Base-by-base conservation (phyloP, 1,284 basidiomycete species). In the Anthracocystis walkeri region DNA sequence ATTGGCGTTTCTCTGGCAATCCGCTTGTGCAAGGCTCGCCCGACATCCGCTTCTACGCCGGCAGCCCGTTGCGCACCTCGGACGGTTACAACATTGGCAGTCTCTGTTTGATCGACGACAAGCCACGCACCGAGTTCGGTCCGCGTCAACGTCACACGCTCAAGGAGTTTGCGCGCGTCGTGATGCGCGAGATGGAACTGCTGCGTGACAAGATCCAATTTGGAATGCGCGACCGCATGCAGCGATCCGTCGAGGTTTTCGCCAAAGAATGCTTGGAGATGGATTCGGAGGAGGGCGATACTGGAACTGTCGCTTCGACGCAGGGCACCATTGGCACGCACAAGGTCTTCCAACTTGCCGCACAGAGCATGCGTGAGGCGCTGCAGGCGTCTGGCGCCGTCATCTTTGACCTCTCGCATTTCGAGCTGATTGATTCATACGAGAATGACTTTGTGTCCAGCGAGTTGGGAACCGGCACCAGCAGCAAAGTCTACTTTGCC, bases 121-220 rank as follows among this genome's bases (percentile, higher is more conserved):
- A 89, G 48, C 93, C 94, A 2, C 89, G 92, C 49, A 88, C 89
- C 18, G 93, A 95, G 68, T 97, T 97, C 82, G 91, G 91, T 3
- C 94, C 95, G 20, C 88, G 95, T 33, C 93, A 94, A 79, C 88
- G 95, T 46, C 92, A 96, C 86, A 95, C 93, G 1, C 87, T 97
- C 65, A 96, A 96, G 82, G 95, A 97, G 86, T 97, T 97, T 85
- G 94, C 94, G 1, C 86, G 82, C 6, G 91, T 97, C 59, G 91
- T 92, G n/a, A 94, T 97, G 91, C 90, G 95, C 48, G 95, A 97
- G 86, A 91, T 97, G 90, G 95, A 97, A 85, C 87, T 97, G 3
- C 95, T 94, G 93, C 88, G 92, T 68, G 95, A 97, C 85, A 95
- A 92, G 91, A 94, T 95, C 63, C 94, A 96, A 86, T 87, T 97